Evolutionary conservation across 2,329 filamentous ascomycete genomes (phyloP).

Genomic region (Fonsecaea erecta): DNA sequence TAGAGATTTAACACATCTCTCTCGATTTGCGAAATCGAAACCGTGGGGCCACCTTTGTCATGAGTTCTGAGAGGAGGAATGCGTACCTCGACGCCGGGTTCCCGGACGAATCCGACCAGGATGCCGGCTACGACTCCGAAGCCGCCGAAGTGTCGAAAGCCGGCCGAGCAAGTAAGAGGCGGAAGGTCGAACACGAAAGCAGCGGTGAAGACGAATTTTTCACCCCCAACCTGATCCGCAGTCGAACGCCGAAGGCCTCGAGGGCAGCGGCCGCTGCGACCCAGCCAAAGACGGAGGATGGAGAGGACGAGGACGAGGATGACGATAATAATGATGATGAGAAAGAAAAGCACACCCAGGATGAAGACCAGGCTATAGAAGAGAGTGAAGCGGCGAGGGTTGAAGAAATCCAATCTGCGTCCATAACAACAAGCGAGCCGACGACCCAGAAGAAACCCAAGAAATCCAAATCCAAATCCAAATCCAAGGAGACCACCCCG

Average conservation of each 20-base stretch:
- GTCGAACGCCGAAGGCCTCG: conserved; percentile 24
- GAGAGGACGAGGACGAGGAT: neutral
- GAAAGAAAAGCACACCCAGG: neutral
- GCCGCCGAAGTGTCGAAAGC: conserved; percentile 49
- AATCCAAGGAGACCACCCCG: conserved; percentile 35
- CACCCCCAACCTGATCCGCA: neutral
- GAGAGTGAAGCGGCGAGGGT: conserved; percentile 61
- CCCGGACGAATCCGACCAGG: conserved; percentile 47
- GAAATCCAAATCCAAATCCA: neutral
- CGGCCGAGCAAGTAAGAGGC: conserved; percentile 29
- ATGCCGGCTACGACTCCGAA: conserved; percentile 53
- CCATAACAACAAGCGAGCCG: neutral
- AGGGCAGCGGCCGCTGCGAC: neutral
- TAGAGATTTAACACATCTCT: neutral
- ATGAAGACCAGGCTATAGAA: neutral
- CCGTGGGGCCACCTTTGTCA: neutral
- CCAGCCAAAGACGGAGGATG: neutral
- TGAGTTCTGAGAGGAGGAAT: conserved; percentile 25
- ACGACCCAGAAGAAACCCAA: neutral
- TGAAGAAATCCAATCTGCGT: conserved; percentile 41
- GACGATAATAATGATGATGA: neutral
- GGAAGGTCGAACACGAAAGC: conserved; percentile 31
- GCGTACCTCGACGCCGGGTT: conserved; percentile 39
- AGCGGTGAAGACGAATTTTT: conserved; percentile 40
- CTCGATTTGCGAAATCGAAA: too few species aligned